Base-by-base conservation (phyloP, 1,284 basidiomycete species). In the Dichomitus squalens region DNA sequence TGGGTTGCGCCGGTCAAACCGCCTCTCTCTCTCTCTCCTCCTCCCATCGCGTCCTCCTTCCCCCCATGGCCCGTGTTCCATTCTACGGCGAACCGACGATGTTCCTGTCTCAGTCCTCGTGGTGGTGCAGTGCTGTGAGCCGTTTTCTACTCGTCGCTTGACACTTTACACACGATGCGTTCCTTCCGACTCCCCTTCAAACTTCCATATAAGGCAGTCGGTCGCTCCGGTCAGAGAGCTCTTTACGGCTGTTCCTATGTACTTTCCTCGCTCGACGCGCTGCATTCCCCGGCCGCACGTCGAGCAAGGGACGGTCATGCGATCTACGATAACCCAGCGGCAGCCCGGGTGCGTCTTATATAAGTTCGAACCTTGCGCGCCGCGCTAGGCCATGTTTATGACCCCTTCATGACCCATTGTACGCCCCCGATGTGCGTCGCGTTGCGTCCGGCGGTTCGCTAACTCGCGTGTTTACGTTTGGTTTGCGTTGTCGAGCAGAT, bases 401-500 rank as follows among this genome's bases (percentile, higher is more conserved):
- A 69, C 68, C 71, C 66, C 60, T 64, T 69, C 66, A 72, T 65
- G 71, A 71, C 65, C 29, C 60, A 62, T 67, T 63, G 71, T 72
- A 70, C 65, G 70, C 65, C 50, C 33, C 20, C 35, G 40, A 49
- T 35, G 11, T 31, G 29, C 29, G 38, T 39, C 55, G 49, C 55
- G 53, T 49, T 52, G 44, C 29, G 49, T 35, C 50, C 57, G 57
- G 47, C 52, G 34, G 31, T 51, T 52, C 50, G 43, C 56, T 54
- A 44, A 59, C 59, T 55, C 39, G 31, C 25, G 23, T 31, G n/a
- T 48, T n/a, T 54, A 27, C 20, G 29, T 21, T 47, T n/a, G 29
- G 29, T 46, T 16, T 39, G 48, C 58, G 51, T 61, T 35, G 52
- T 27, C 49, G 41, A 44, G 33, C 61, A 75, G 73, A 75, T 75